Base-by-base conservation (phyloP, 805 yeast genomes). In the Scheffersomyces ergatensis region DNA sequence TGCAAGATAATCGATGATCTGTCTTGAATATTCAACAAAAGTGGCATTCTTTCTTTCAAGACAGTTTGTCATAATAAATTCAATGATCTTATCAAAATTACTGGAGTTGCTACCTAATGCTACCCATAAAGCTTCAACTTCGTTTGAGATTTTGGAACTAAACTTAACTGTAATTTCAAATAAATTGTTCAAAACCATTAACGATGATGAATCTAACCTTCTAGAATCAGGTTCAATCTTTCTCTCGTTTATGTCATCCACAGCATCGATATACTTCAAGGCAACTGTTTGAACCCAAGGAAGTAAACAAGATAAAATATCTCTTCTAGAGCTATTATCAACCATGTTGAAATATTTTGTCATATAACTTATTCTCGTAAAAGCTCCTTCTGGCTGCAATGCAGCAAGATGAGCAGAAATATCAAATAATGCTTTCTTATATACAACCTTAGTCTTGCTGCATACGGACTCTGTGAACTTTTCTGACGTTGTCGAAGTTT, bases 261-360 rank as follows among this genome's bases (percentile, higher is more conserved):
- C 42, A 9, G 24, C 15, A 3, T 31, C 37, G 14, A 23, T 15
- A 27, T 47, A 47, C 15, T 76, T 76, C 40, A 92, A 67, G 34
- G 83, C 86, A 33, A 90, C 82, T 2, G 83, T 78, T 54, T 86
- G 93, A n/a, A 90, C 79, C 97, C 98, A 93, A 1, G 99, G 97
- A 8, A 88, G 67, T 37, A 93, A 60, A 18, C 90, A 82, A 0
- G 93, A 81, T 41, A 92, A 64, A 11, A 92, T 74, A 57, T 90
- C 97, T 43, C 87, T 78, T 54, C 93, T 74, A 1, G 85, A 76
- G 18, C 75, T 74, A 37, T 65, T 66, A 38, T 83, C 83, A 34
- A 75, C 74, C 19, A 58, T 44, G 54, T 82, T 80, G 62, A 86
- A 82, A 51, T 80, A 74, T 74, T 78, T 70, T 3, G 93, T 78